Conservation (phyloP, 257 asterid genomes). For the Solanum arcanum region DNA sequence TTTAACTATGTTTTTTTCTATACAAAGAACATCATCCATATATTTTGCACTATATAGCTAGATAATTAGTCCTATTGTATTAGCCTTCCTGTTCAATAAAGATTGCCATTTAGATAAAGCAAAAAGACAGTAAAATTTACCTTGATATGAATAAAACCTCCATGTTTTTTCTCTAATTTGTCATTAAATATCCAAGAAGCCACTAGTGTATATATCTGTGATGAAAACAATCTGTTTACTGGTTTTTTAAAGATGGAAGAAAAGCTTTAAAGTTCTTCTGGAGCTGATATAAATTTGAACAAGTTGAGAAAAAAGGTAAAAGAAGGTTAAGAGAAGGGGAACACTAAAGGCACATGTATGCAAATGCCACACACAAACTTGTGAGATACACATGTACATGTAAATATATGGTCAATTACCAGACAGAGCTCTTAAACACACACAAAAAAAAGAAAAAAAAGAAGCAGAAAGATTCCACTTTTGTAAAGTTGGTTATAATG, state of each 20-base stretch:
- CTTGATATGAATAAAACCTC: neutral
- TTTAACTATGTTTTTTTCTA: neutral
- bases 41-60: neutral
- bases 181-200: neutral
- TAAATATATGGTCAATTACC: neutral
- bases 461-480: neutral
- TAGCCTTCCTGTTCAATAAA: neutral
- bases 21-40: neutral
- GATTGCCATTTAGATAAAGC: neutral
- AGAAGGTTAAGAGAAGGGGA: neutral
- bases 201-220: neutral
- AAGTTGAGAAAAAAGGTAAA: neutral
- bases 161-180: neutral
- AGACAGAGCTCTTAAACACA: neutral
- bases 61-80: neutral
- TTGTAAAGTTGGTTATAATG: neutral
- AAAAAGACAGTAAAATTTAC: neutral
- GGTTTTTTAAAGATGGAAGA: neutral
- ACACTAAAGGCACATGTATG: neutral
- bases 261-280: neutral
- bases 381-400: neutral
- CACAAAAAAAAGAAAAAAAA: neutral
- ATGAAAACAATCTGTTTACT: neutral
- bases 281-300: neutral
- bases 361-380: slow-evolving; percentile 1